Evolutionary conservation across 2,329 filamentous ascomycete species (phyloP), one percentile per base, ranked within the genome.

Genomic region (Colletotrichum filicis): DNA sequence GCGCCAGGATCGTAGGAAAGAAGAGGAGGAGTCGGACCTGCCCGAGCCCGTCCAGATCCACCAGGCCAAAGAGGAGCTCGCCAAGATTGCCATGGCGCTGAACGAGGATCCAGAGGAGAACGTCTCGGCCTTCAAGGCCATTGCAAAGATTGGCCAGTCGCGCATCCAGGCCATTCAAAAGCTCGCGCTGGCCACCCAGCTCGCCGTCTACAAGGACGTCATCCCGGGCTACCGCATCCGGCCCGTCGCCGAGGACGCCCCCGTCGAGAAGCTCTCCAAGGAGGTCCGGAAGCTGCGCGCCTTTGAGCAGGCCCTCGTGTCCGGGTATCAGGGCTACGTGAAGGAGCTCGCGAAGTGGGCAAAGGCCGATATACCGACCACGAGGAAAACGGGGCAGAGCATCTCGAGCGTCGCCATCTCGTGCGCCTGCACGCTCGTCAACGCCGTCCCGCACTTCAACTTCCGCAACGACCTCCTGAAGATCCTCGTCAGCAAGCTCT

Each of bases 171-270:
- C 93, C 2, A 92, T 99, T 65, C 92, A 94, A 84, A 98, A 97
- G 83, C 88, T 99, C 74, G 92, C 94, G 7, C 85, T 99, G 75
- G 94, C 92, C 60, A 95, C 97, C 26, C 95, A 98, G 83, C 89
- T 97, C 80, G 90, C 95, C 0, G 91, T 98, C 14, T 99, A 96
- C 87, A 98, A 96, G 82, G 97, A 98, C 82, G 90, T 98, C 59
- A 98, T 99, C 72, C 97, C 97, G 0, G 97, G 97, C 26, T 99
- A 99, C 82, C 90, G 97, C 74, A 98, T 99, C 85, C 92, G 97
- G 22, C 93, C 95, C 1, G 85, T 95, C 4, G 87, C 89, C 1
- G 94, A 97, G 73, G 93, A 95, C 37, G 91, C 92, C 57, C 88
- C 92, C 79, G 89, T 90, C 71, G 92, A 92, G 75, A 97, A 97